These are phyloP conservation scores for Xylaria sp. DNA, from an alignment of 495 filamentous ascomycete genomes.

Conservation along the genomic window DNA sequence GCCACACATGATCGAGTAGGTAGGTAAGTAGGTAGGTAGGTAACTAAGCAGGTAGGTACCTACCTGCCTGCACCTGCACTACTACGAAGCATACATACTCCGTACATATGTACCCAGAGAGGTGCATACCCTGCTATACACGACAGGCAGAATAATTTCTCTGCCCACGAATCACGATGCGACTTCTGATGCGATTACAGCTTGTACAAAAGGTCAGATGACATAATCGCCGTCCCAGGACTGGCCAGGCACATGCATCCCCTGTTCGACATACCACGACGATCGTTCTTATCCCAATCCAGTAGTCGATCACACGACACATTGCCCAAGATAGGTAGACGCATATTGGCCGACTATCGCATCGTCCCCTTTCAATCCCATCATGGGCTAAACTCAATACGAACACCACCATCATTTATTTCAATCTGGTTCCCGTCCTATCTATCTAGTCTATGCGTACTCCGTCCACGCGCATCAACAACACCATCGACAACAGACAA, in stretches of 20 bases:
- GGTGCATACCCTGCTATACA: no score
- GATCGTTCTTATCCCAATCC: constrained; percentile 7
- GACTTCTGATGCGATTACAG: no score
- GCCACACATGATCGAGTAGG: neutral
- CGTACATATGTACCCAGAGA: no score
- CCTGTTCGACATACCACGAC: neutral
- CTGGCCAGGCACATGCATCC: constrained; percentile 1
- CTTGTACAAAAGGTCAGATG: neutral
- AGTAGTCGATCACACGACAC: constrained; percentile 14
- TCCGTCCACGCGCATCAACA: neutral
- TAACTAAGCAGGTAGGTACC: no score
- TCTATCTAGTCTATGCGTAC: neutral
- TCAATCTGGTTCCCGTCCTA: neutral
- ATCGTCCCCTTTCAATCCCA: neutral
- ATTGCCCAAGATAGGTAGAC: constrained; percentile 5
- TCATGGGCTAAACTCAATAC: constrained; percentile 2
- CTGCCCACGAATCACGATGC: neutral
- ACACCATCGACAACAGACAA: no score
- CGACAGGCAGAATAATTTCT: no score
- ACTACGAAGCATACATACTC: no score
- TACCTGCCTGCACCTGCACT: no score
- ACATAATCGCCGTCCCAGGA: neutral
- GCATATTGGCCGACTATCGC: neutral
- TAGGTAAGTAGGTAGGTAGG: no score
- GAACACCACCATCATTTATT: no score